Base-by-base conservation (phyloP, 208 protist genomes). In the Porcisia deanei region DNA sequence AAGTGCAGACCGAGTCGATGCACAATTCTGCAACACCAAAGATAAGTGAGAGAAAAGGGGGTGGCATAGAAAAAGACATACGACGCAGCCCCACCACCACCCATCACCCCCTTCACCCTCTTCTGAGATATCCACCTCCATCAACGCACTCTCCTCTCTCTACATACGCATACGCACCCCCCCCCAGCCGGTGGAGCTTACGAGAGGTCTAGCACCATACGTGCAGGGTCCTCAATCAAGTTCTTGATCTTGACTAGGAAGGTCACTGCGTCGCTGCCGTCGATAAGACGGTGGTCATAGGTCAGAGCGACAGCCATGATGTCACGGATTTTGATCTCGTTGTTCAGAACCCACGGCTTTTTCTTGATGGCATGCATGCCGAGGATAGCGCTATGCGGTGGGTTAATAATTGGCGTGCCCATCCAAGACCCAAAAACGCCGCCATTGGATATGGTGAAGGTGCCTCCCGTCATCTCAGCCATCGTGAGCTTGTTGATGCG, bases 401-500 rank as follows among this genome's bases (percentile, higher is more conserved):
- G 97, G 85, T 99, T 99, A 84, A 99, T 98, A 87, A 99, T 99
- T 39, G 99, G 99, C 0, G 98, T 99, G 53, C 98, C 98, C 94
- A 99, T 98, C 86, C 99, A 98, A 41, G 96, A 99, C 47, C 99
- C 99, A 65, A 99, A 99, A 34, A 99, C 98, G 63, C 99, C 99
- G 71, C 99, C 99, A 88, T 99, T 99, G 49, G 97, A 99, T 82
- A 99, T 99, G 54, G 99, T 99, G 90, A 99, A 99, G 39, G 99
- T 99, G 61, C 99, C 98, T 73, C 98, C 98, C 3, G 93, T 95
- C 97, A 99, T 99, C 80, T 99, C 98, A 45, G 98, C 96, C 73
- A 99, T 91, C 14, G 98, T 96, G 34, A 99, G 89, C 72, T 96
- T 92, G 69, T 98, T 96, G 66, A 96, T 91, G 73, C 88, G 90